Evolutionary conservation across 169 alveolate species (phyloP), one percentile per base, ranked within the genome.

Genomic region (Plasmodium gaboni): DNA sequence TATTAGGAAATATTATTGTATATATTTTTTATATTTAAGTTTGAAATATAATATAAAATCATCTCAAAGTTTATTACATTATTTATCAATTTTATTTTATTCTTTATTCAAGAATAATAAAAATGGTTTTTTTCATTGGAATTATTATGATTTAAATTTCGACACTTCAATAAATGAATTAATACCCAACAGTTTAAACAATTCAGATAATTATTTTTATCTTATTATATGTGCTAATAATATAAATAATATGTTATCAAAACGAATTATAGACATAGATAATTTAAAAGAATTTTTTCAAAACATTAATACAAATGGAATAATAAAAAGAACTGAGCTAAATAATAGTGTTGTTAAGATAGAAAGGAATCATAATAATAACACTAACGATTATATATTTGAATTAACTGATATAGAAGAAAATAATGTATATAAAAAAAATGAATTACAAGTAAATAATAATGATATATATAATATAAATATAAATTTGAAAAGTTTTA

Each of bases 1-100:
- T 53, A 67, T 86, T 71, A 74, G 92, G 28, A 86, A 86, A 53
- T 86, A 51, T 72, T 86, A 86, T 72, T 86, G 92, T 65, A 86
- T 86, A 73, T 86, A 86, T 65, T 71, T 86, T 69, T 70, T 86
- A 13, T 61, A 44, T 71, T 59, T 72, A 68, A 86, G 83, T 57
- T 73, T 86, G 26, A 86, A 87, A 60, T 22, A 72, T 71, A 71
- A 86, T 71, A 86, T 86, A 28, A 86, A 50, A 19, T 86, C 48
- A 44, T 22, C 92, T 22, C 53, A 13, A 19, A 51, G 53, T 24
- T 59, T 86, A 24, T 59, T 86, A 22, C 61, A 86, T 38, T 86
- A 70, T 55, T 44, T 71, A 17, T 69, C 87, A 38, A 64, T 86
- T 48, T 63, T 86, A 51, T 86, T 86, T 86, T 86, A 70, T 42